Conservation (phyloP, 2,329 filamentous ascomycete genomes). For the Magnaporthiopsis rhizophila region DNA sequence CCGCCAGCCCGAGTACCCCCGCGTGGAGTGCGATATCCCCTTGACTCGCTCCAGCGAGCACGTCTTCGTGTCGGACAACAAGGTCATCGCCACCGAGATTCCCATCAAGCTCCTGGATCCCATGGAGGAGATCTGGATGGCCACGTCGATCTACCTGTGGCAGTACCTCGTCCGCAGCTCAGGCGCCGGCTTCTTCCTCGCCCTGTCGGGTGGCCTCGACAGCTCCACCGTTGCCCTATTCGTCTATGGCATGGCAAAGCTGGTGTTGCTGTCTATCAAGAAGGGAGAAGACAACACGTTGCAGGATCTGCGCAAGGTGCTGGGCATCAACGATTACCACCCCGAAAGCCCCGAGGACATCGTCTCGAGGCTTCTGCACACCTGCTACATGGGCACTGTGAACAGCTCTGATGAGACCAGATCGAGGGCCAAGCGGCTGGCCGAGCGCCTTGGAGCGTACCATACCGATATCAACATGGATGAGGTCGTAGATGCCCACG, state of each 20-base stretch:
- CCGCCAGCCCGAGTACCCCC: constrained; percentile 13
- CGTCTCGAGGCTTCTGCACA: constrained; percentile 20
- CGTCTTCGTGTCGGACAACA: constrained; percentile 15
- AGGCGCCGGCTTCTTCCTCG: constrained; percentile 14
- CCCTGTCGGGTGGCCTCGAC: constrained; percentile 15
- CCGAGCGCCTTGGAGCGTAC: constrained; percentile 54
- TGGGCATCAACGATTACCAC: constrained; percentile 11
- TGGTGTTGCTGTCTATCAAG: constrained; percentile 12
- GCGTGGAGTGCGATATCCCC: constrained; percentile 14
- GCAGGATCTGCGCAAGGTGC: constrained; percentile 12
- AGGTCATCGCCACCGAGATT: constrained; percentile 10
- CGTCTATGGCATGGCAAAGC: constrained; percentile 15
- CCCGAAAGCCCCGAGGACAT: constrained; percentile 13
- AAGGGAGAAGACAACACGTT: constrained; percentile 13
- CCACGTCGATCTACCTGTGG: constrained; percentile 17
- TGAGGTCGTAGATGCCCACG: constrained; percentile 49
- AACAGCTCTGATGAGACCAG: constrained; percentile 52
- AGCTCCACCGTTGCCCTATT: constrained; percentile 15
- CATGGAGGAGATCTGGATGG: constrained; percentile 25
- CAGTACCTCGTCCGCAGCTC: constrained; percentile 14
- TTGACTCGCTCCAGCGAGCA: constrained; percentile 18
- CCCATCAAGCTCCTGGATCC: constrained; percentile 14
- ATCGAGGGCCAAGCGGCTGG: constrained; percentile 50
- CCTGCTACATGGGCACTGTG: constrained; percentile 53
- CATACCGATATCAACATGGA: constrained; percentile 69